These are phyloP conservation scores for Paspalum notatum DNA, from an alignment of 176 grass and related monocot species.

Conservation along the genomic window DNA sequence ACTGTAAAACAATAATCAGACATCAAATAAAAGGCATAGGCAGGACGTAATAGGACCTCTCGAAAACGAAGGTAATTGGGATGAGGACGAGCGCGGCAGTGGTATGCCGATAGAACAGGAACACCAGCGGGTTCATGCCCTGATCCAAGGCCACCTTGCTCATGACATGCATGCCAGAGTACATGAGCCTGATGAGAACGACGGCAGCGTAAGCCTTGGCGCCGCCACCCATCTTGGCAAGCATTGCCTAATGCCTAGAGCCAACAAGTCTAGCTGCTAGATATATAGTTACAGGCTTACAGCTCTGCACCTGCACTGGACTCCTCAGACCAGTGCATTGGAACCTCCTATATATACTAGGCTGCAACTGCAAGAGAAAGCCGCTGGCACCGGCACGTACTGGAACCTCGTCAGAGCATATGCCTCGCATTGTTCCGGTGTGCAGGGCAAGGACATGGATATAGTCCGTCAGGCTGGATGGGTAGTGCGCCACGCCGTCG, in stretches of 20 bases:
- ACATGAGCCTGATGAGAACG: constrained; percentile 65
- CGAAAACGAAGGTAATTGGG: constrained; percentile 54
- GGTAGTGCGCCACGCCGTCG: constrained; percentile 37
- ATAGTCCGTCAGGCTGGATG: background rate
- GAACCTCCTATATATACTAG: constrained; percentile 37
- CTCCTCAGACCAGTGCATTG: background rate
- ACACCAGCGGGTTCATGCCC: constrained; percentile 70
- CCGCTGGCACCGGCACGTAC: background rate
- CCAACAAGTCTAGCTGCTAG: background rate
- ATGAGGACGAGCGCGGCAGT: constrained; percentile 57
- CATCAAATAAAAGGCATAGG: background rate
- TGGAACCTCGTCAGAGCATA: constrained; percentile 52
- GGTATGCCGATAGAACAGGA: constrained; percentile 77
- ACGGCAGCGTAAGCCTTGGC: constrained; percentile 46
- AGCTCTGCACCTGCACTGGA: background rate
- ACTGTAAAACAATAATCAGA: background rate
- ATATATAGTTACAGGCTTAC: no score
- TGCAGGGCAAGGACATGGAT: constrained; percentile 40
- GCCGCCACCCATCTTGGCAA: constrained; percentile 37
- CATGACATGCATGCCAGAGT: constrained; percentile 68
- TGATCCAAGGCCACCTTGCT: constrained; percentile 61
- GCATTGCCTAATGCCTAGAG: background rate
- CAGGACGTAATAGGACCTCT: constrained; percentile 69
- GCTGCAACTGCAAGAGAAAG: constrained; percentile 12
- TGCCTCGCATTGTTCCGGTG: constrained; percentile 37